phyloP scores from a whole-genome alignment of 306 rosid genomes.

The Dryas alaskensis region DNA sequence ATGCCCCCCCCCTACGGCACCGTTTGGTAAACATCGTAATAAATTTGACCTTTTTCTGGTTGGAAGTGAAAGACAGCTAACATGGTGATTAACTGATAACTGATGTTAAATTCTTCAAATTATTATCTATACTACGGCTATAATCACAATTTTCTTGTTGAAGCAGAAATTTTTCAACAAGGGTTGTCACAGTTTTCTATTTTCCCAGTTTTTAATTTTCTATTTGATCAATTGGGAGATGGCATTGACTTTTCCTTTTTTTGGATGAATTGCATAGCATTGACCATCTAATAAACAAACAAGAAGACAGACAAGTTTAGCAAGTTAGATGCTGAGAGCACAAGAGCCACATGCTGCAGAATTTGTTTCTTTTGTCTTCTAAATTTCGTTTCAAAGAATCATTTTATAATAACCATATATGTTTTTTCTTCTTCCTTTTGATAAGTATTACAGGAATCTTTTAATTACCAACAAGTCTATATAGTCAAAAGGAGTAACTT shows the following conservation, averaged over 20 bases:
- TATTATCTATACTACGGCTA: no score
- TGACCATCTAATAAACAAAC: constrained; percentile 16
- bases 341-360: constrained; percentile 16
- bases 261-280: background rate
- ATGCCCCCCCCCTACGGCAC: background rate
- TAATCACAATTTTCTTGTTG: no score
- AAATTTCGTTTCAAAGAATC: background rate
- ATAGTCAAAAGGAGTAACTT: constrained; percentile 37
- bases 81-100: background rate
- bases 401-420: background rate
- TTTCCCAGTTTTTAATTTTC: background rate
- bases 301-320: background rate
- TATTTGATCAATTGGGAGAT: no score
- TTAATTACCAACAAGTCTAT: constrained; percentile 20
- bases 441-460: constrained; percentile 2
- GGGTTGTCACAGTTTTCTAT: background rate
- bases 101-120: background rate
- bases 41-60: constrained; percentile 21
- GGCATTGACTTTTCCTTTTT: background rate
- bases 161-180: no score
- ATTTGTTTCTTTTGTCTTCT: background rate
- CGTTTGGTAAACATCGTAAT: constrained; percentile 1
- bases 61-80: background rate
- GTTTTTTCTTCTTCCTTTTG: background rate
- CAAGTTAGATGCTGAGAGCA: constrained; percentile 1